Evolutionary conservation across 148 eudicot genomes (phyloP).

Genomic region (Nepenthes mirabilis): DNA sequence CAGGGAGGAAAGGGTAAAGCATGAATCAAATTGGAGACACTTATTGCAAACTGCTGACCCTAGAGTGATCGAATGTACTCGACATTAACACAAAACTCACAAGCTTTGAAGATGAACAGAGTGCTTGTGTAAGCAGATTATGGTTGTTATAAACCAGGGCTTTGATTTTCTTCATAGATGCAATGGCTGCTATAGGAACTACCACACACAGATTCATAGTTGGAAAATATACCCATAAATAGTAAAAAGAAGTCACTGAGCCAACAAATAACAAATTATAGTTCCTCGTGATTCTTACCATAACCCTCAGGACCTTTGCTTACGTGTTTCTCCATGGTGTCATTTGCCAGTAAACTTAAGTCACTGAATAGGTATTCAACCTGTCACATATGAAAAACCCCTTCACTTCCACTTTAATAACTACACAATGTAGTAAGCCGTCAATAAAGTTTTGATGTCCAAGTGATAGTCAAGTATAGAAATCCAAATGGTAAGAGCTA

Average conservation of each 20-base stretch:
- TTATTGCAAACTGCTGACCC: not conserved
- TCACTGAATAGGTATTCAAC: conserved; percentile 89
- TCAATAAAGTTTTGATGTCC: not conserved
- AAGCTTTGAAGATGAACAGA: conserved; percentile 59
- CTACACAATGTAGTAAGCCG: not conserved
- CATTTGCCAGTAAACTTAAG: conserved; percentile 87
- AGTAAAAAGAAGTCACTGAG: too few species aligned
- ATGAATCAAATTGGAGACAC: not conserved
- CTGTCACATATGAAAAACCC: conserved; percentile 20
- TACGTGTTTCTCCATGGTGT: conserved; percentile 60
- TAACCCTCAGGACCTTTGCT: conserved; percentile 84
- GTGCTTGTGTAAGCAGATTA: conserved; percentile 56
- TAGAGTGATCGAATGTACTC: not conserved
- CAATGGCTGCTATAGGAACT: conserved; percentile 73
- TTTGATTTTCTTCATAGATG: conserved; percentile 74
- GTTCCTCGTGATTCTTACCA: conserved; percentile 32
- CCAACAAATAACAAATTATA: not conserved
- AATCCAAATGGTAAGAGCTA: not conserved
- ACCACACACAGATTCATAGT: conserved; percentile 12
- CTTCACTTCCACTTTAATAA: not conserved
- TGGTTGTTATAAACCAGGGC: conserved; percentile 42
- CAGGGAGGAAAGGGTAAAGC: not conserved
- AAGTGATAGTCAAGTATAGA: not conserved
- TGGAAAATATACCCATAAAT: not conserved
- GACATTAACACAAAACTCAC: conserved; percentile 21